Evolutionary conservation across 208 protist species (phyloP).

Genomic region (Crithidia fasciculata): DNA sequence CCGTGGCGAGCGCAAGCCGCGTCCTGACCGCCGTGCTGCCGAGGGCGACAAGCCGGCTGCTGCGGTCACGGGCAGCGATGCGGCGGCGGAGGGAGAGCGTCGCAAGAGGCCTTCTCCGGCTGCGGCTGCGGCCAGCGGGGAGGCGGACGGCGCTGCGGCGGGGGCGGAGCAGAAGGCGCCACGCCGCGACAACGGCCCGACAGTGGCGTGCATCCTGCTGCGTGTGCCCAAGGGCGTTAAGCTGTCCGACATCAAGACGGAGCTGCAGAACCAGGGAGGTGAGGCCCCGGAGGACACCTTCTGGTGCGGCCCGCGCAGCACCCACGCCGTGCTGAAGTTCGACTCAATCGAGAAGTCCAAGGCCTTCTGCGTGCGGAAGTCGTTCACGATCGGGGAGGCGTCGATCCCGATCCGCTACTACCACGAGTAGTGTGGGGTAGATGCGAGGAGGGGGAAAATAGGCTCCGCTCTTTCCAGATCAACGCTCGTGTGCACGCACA

Average conservation of each 20-base stretch:
- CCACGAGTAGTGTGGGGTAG: constrained; percentile 11
- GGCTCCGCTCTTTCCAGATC: too few species aligned
- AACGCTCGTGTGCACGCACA: too few species aligned
- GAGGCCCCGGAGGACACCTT: constrained; percentile 53
- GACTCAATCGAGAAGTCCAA: constrained; percentile 30
- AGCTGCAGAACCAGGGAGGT: constrained; percentile 22
- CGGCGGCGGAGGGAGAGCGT: constrained; percentile 5
- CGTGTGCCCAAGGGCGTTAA: constrained; percentile 68
- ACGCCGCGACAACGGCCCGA: constrained; percentile 28
- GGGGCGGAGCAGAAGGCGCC: constrained; percentile 3
- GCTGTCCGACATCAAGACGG: constrained; percentile 69
- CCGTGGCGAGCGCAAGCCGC: constrained; percentile 21
- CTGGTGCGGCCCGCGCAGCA: constrained; percentile 68
- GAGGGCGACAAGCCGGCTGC: neutral
- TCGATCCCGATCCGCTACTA: constrained; percentile 25
- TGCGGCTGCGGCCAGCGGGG: constrained; percentile 6
- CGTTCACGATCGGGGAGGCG: constrained; percentile 41
- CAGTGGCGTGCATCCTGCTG: constrained; percentile 48
- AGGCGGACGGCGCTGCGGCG: constrained; percentile 5
- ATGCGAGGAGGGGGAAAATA: too few species aligned
- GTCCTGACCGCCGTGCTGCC: neutral
- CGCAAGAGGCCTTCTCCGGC: constrained; percentile 1
- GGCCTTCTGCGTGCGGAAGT: constrained; percentile 21
- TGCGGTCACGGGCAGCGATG: neutral
- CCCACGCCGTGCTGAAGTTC: constrained; percentile 67